These are phyloP conservation scores for Pseudomassariella vexata DNA, from an alignment of 2,329 filamentous ascomycete genomes.

Conservation along the genomic window DNA sequence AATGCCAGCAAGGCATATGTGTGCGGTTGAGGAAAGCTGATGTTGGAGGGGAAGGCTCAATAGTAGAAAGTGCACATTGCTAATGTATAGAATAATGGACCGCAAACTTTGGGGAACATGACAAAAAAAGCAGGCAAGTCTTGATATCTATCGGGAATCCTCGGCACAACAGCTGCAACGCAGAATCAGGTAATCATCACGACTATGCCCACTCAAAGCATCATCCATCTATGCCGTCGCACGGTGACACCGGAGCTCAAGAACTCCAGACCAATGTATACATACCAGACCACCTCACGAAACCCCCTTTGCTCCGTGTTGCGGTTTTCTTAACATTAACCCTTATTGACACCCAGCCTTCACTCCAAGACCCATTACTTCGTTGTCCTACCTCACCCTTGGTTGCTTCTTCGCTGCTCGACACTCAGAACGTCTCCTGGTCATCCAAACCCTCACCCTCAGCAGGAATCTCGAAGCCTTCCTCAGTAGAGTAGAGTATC, in stretches of 20 bases:
- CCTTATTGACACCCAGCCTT: conserved; percentile 8
- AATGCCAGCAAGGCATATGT: background rate
- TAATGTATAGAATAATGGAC: background rate
- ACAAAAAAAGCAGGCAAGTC: conserved; percentile 3
- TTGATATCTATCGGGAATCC: conserved; percentile 7
- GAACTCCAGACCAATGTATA: conserved; percentile 10
- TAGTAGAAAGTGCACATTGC: conserved; percentile 1
- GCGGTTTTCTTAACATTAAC: conserved; percentile 12
- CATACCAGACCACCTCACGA: no score
- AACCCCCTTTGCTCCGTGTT: no score
- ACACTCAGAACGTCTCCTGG: conserved; percentile 68
- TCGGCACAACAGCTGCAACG: background rate
- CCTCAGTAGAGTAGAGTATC: conserved; percentile 95
- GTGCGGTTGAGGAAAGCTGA: background rate
- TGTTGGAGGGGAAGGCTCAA: background rate
- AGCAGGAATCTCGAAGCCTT: conserved; percentile 83
- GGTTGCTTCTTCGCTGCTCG: background rate
- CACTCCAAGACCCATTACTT: conserved; percentile 15
- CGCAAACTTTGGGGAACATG: background rate
- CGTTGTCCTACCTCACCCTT: conserved; percentile 5
- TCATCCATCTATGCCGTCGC: no score
- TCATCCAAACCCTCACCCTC: conserved; percentile 68
- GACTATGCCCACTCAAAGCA: background rate
- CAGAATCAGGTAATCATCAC: conserved; percentile 1
- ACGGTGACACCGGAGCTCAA: no score